Evolutionary conservation across 2,329 filamentous ascomycete species (phyloP).

Genomic region (Kalaharituber pfeilii): DNA sequence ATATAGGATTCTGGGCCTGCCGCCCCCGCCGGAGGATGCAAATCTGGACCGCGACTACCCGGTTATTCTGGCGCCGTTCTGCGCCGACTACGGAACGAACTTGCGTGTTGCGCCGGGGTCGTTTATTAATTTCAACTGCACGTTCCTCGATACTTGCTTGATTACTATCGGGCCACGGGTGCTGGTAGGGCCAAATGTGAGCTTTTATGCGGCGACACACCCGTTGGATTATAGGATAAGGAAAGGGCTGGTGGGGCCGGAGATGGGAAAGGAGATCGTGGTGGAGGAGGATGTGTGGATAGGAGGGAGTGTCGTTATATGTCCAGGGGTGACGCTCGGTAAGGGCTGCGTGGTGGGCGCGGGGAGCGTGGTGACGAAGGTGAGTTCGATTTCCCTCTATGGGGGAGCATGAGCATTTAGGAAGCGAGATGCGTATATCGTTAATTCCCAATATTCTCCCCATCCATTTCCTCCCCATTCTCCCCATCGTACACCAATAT

Average conservation of each 20-base stretch:
- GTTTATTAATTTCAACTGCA: conserved; percentile 59
- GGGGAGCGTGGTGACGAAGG: conserved; percentile 66
- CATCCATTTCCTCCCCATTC: no score
- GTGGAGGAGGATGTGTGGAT: conserved; percentile 73
- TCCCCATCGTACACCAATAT: no score
- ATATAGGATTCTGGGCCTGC: conserved; percentile 12
- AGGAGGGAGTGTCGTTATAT: conserved; percentile 50
- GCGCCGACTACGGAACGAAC: conserved; percentile 63
- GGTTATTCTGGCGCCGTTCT: conserved; percentile 52
- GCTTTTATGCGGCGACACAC: conserved; percentile 57
- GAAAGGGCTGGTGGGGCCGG: conserved; percentile 58
- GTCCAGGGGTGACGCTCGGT: conserved; percentile 65
- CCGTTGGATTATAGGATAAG: conserved; percentile 57
- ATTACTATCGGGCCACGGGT: conserved; percentile 55
- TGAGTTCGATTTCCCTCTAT: conserved; percentile 18
- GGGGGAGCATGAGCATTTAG: not conserved
- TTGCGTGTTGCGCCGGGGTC: conserved; percentile 51
- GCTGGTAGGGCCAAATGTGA: conserved; percentile 61
- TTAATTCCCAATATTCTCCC: not conserved
- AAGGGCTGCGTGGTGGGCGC: conserved; percentile 58
- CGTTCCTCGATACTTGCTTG: conserved; percentile 56
- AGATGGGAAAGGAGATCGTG: conserved; percentile 52
- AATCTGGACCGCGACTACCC: conserved; percentile 43
- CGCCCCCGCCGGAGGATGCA: conserved; percentile 48
- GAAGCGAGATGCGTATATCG: not conserved